Base-by-base conservation (phyloP, 306 rosid species). In the Luffa acutangula region DNA sequence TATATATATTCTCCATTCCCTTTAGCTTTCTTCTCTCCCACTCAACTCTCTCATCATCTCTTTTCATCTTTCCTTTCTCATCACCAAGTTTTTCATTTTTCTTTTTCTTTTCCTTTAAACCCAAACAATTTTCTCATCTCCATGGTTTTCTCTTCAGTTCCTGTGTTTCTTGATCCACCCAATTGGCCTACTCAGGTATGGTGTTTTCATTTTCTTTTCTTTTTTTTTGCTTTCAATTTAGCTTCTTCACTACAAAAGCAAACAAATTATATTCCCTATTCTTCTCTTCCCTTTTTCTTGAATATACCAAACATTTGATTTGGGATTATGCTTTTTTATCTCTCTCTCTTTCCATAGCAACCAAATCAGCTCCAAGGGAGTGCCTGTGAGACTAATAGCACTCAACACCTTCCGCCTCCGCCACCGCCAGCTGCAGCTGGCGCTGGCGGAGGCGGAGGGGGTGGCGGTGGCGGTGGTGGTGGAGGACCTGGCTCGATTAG, bases 61-160 rank as follows among this genome's bases (percentile, higher is more conserved):
- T 56, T 82, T 21, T 31, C 46, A 67, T 60, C 18, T 49, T 72
- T 85, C 85, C 75, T 84, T 72, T 86, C 77, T 82, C 57, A 77
- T 59, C 84, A 80, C 83, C 39, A 92, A 89, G 86, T 42, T 67
- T 67, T 57, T 67, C 31, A 9, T 41, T 9, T 20, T 4, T 18
- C 9, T 18, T 31, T 18, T 66, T 18, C 9, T 43, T 18, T 7
- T 9, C 53, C 36, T 82, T 80, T 34, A 34, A 34, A 6, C 5
- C 2, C 36, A 58, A 21, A 12, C 81, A 73, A 41, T 6, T 7
- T 46, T 5, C 89, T 5, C 2, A 13, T 80, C 42, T 25, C 76
- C 82, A 92, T 93, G 97, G 97, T 90, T 85, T 93, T 89, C 88
- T 87, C 97, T 59, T 91, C 93, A 14, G 82, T 88, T 81, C 96